Percentiles rank a stretch among this genome's conserved stretches.
phyloP scores from a whole-genome alignment of 768 basidiomycete species.

The Crassisporium funariophilum region DNA sequence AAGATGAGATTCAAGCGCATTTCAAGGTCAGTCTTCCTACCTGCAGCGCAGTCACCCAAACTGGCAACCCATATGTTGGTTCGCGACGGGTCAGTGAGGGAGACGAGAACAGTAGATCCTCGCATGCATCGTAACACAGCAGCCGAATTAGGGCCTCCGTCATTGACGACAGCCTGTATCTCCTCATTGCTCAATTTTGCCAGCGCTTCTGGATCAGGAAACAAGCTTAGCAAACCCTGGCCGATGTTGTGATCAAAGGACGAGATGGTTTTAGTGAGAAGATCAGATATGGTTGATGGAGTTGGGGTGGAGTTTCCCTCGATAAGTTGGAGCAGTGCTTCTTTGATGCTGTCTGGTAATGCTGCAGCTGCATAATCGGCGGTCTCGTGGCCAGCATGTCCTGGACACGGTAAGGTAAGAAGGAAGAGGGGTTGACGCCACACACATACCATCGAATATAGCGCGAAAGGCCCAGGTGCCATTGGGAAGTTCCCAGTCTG shows the following conservation, averaged over 20 bases:
- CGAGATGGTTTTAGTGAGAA: constrained; percentile 37
- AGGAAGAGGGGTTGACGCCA: not conserved
- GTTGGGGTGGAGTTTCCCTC: constrained; percentile 9
- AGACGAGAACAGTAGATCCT: constrained; percentile 52
- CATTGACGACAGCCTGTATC: constrained; percentile 43
- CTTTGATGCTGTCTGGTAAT: constrained; percentile 35
- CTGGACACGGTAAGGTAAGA: constrained; percentile 20
- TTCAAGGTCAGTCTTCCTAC: constrained; percentile 29
- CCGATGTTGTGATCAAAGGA: constrained; percentile 41
- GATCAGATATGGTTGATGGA: constrained; percentile 26
- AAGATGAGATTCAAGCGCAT: not conserved
- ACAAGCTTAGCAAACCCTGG: constrained; percentile 39
- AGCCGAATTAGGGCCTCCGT: constrained; percentile 30
- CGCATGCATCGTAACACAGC: constrained; percentile 49
- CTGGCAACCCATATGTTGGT: constrained; percentile 57
- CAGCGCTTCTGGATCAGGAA: constrained; percentile 39
- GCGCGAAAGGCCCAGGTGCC: constrained; percentile 48
- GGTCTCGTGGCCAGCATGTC: constrained; percentile 50
- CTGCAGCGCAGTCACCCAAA: constrained; percentile 57
- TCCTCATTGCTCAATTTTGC: constrained; percentile 39
- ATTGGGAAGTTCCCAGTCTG: constrained; percentile 39
- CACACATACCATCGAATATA: constrained; percentile 47
- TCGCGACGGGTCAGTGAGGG: constrained; percentile 44
- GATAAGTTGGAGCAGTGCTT: constrained; percentile 22
- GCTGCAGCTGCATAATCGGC: constrained; percentile 39